A percentile compares a stretch with the other conserved stretches of the same genome.
These are phyloP conservation scores for Calvatia gigantea DNA, from an alignment of 768 basidiomycete species.

Conservation along the genomic window DNA sequence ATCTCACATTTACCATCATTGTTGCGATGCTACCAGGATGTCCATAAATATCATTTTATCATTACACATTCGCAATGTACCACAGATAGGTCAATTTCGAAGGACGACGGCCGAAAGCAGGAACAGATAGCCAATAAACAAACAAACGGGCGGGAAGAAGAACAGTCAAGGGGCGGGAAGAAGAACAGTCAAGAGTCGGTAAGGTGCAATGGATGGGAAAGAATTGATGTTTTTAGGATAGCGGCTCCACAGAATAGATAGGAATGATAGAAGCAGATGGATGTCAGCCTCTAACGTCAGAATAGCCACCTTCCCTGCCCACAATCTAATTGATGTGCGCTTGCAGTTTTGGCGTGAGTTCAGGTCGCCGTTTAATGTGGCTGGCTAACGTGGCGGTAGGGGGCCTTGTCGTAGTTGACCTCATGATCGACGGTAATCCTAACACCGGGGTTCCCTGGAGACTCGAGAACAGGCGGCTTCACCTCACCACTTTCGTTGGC, in stretches of 20 bases:
- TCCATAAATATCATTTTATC: slow-evolving; percentile 6
- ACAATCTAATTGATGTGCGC: too few relatives aligned
- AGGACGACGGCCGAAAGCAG: neutral
- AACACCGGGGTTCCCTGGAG: slow-evolving; percentile 24
- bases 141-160: neutral
- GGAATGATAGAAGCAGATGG: neutral
- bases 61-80: slow-evolving; percentile 8
- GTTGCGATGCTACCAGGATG: neutral
- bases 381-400: slow-evolving; percentile 5
- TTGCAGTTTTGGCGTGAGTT: too few relatives aligned
- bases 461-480: slow-evolving; percentile 12
- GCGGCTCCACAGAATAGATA: neutral
- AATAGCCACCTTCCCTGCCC: neutral
- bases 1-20: neutral
- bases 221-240: neutral
- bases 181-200: neutral
- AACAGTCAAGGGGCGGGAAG: neutral
- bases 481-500: slow-evolving; percentile 25
- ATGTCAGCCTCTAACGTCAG: neutral
- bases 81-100: neutral
- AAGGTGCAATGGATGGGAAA: neutral
- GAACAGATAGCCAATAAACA: neutral
- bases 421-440: slow-evolving; percentile 44
- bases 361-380: neutral
- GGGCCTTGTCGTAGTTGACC: slow-evolving; percentile 30